Percentiles rank a stretch among this genome's conserved stretches.
These are phyloP conservation scores for Aspergillus felis DNA, from an alignment of 2,329 filamentous ascomycete genomes.

Conservation along the genomic window DNA sequence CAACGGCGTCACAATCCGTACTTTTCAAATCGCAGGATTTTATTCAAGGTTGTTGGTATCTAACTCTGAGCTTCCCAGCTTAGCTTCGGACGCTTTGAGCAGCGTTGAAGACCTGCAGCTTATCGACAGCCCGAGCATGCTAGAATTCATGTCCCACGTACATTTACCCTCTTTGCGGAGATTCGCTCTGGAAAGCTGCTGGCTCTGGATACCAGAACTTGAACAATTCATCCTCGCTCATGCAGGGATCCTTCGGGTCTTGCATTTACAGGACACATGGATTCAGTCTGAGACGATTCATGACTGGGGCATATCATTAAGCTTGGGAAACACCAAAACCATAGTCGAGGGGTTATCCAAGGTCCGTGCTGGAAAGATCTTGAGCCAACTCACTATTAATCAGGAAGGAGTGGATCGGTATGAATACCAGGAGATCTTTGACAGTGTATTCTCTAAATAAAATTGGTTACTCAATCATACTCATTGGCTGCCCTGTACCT, in stretches of 20 bases:
- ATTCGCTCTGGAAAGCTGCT: conserved; percentile 7
- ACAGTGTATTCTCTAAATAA: too few relatives aligned
- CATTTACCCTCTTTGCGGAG: conserved; percentile 2
- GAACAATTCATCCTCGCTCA: conserved; percentile 3
- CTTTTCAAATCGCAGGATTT: conserved; percentile 4
- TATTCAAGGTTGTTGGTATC: neutral
- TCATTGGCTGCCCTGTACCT: too few relatives aligned
- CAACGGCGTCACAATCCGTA: neutral
- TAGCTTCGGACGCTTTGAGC: neutral
- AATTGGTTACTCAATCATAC: too few relatives aligned
- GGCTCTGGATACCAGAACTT: conserved; percentile 7
- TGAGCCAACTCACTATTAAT: too few relatives aligned
- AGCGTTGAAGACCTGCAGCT: conserved; percentile 2
- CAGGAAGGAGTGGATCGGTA: too few relatives aligned
- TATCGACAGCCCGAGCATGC: conserved; percentile 4
- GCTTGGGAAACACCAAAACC: too few relatives aligned
- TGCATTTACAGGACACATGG: conserved; percentile 8
- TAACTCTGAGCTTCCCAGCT: neutral
- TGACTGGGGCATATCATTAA: neutral
- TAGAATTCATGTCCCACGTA: conserved; percentile 6
- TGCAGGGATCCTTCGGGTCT: neutral
- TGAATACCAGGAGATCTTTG: too few relatives aligned
- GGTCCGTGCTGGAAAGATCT: too few relatives aligned
- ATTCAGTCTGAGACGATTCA: conserved; percentile 2
- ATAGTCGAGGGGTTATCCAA: too few relatives aligned